Evolutionary conservation across 2,329 filamentous ascomycete species (phyloP).

Genomic region (Cercospora berteroae): DNA sequence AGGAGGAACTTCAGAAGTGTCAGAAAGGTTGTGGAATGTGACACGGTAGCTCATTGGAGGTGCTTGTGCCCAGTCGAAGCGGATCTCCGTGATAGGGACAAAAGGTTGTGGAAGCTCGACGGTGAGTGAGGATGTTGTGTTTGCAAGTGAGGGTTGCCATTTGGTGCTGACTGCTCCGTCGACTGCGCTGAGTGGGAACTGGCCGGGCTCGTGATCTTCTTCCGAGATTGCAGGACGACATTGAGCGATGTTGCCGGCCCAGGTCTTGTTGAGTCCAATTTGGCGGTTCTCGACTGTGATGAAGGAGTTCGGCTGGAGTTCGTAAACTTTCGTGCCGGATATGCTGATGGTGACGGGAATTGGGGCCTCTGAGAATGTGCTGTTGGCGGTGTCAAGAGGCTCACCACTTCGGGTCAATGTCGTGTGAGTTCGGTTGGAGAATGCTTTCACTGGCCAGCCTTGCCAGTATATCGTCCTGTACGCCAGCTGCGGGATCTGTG

Average conservation of each 20-base stretch:
- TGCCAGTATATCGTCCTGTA: constrained; percentile 67
- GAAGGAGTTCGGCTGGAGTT: constrained; percentile 42
- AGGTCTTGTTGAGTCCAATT: constrained; percentile 54
- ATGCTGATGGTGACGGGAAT: constrained; percentile 58
- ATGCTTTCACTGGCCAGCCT: constrained; percentile 61
- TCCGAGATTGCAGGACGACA: constrained; percentile 53
- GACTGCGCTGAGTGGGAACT: constrained; percentile 66
- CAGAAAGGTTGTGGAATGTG: constrained; percentile 53
- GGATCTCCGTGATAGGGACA: constrained; percentile 49
- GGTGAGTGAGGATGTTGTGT: constrained; percentile 54
- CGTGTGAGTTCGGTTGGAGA: constrained; percentile 64
- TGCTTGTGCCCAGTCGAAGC: constrained; percentile 60
- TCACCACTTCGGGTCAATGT: constrained; percentile 54
- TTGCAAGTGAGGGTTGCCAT: constrained; percentile 60
- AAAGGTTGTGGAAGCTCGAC: constrained; percentile 49
- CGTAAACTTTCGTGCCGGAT: constrained; percentile 41
- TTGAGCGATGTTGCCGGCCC: constrained; percentile 62
- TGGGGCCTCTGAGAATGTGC: constrained; percentile 51
- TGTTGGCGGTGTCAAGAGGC: constrained; percentile 54
- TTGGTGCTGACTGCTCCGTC: constrained; percentile 65
- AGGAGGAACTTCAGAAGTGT: constrained; percentile 31
- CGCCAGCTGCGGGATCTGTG: constrained; percentile 60
- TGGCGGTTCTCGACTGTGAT: constrained; percentile 60
- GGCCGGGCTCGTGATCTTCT: constrained; percentile 57
- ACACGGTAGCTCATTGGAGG: constrained; percentile 57